Percentiles rank a stretch among this genome's conserved stretches.
Conservation (phyloP, 1,284 basidiomycete species). For the Microbotryum lychnidis-dioicae region DNA sequence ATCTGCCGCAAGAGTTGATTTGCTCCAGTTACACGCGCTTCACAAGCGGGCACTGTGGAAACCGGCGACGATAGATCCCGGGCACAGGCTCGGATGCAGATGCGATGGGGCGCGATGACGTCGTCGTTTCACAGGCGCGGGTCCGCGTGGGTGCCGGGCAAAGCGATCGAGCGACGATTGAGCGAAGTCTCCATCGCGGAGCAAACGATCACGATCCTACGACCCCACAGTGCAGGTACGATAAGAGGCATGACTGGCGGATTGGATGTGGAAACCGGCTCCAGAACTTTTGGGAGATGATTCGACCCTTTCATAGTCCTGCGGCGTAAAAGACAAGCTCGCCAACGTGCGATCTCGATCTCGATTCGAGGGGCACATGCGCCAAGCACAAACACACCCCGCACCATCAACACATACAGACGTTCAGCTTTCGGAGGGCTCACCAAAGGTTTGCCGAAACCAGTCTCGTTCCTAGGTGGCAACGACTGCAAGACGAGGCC, state of each 20-base stretch:
- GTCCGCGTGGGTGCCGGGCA: conserved; percentile 21
- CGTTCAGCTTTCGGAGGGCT: neutral
- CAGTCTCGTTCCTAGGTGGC: conserved; percentile 15
- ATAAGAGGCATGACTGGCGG: too few species aligned
- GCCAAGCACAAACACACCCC: neutral
- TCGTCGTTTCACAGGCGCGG: conserved; percentile 34
- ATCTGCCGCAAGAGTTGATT: conserved; percentile 35
- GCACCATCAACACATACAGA: neutral
- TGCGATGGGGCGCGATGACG: conserved; percentile 39
- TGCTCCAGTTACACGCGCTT: conserved; percentile 59
- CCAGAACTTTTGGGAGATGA: conserved; percentile 21
- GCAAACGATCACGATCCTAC: too few species aligned
- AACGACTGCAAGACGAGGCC: conserved; percentile 7
- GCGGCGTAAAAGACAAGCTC: neutral
- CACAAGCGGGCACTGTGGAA: conserved; percentile 37
- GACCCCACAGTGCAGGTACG: too few species aligned
- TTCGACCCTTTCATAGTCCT: neutral
- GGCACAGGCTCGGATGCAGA: too few species aligned
- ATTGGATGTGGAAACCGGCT: too few species aligned
- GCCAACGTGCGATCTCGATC: neutral
- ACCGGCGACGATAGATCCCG: too few species aligned
- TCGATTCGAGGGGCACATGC: neutral
- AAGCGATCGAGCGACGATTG: too few species aligned
- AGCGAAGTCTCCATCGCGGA: too few species aligned
- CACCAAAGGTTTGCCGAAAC: conserved; percentile 20